A percentile compares a stretch with the other conserved stretches of the same genome.
Evolutionary conservation across 208 protist species (phyloP).

Genomic region (Leishmania martiniquensis): DNA sequence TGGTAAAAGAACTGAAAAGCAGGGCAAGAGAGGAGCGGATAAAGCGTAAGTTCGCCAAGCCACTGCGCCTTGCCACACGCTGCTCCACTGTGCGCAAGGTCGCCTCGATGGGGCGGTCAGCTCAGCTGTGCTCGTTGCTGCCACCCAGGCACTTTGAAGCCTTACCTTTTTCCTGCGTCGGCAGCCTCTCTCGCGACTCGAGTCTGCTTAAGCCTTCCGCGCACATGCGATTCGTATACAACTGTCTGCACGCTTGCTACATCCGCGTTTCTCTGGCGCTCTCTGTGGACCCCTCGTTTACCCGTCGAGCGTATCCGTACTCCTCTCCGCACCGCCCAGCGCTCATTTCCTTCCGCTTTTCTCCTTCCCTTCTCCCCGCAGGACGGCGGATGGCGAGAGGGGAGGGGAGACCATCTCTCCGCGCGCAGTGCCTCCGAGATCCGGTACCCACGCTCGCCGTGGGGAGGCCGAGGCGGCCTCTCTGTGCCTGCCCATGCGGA

Average conservation of each 20-base stretch:
- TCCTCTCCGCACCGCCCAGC: background rate
- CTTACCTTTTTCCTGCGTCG: background rate
- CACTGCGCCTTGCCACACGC: background rate
- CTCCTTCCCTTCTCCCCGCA: background rate
- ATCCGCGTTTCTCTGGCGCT: no score
- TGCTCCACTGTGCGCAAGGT: background rate
- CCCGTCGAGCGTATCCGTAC: background rate
- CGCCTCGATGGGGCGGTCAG: background rate
- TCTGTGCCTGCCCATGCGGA: no score
- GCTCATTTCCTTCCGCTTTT: background rate
- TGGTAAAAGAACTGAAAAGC: background rate
- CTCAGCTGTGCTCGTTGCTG: background rate
- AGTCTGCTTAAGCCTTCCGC: no score
- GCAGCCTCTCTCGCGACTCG: no score
- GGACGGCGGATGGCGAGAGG: no score
- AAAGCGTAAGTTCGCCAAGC: background rate
- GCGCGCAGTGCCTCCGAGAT: no score
- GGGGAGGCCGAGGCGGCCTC: background rate
- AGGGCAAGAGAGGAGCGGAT: background rate
- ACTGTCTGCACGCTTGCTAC: no score
- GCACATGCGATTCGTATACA: no score
- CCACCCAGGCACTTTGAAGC: no score
- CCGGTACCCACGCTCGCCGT: background rate
- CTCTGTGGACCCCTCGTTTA: no score
- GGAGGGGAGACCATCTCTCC: background rate